A percentile compares a stretch with the other conserved stretches of the same genome.
These are phyloP conservation scores for Microstroma glucosiphilum DNA, from an alignment of 1,284 basidiomycete genomes.

Conservation along the genomic window DNA sequence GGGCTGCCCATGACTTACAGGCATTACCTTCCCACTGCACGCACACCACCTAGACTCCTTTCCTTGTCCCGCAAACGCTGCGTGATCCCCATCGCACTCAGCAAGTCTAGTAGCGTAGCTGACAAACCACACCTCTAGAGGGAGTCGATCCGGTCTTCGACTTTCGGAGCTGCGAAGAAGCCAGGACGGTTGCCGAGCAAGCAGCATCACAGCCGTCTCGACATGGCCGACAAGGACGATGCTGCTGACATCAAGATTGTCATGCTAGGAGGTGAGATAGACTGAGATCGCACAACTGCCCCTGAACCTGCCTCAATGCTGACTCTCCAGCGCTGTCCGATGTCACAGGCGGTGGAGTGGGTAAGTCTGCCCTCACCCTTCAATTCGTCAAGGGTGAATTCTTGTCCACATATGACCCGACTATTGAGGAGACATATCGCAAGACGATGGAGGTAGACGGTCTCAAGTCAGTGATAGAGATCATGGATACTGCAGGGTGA, in stretches of 20 bases:
- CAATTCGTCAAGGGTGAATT: conserved; percentile 44
- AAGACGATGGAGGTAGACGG: conserved; percentile 40
- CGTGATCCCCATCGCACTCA: no score
- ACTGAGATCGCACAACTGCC: neutral
- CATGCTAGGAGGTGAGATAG: conserved; percentile 36
- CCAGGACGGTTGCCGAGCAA: no score
- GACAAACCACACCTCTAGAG: no score
- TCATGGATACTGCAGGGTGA: conserved; percentile 42
- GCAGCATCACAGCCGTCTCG: no score
- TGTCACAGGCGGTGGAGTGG: conserved; percentile 34
- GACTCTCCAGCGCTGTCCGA: neutral
- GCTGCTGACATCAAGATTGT: conserved; percentile 27
- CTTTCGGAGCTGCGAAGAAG: no score
- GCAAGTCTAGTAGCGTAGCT: no score
- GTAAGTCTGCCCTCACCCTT: conserved; percentile 41
- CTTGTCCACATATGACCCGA: conserved; percentile 43
- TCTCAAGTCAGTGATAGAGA: conserved; percentile 37
- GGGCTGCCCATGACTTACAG: no score
- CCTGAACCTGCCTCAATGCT: neutral
- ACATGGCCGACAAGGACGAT: no score
- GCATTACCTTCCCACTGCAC: no score
- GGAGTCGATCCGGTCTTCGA: no score
- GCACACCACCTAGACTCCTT: no score
- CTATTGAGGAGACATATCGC: conserved; percentile 45
- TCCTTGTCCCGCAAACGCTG: no score